Evolutionary conservation across 176 grass and related monocot genomes (phyloP).

Genomic region (Oryza brachyantha): DNA sequence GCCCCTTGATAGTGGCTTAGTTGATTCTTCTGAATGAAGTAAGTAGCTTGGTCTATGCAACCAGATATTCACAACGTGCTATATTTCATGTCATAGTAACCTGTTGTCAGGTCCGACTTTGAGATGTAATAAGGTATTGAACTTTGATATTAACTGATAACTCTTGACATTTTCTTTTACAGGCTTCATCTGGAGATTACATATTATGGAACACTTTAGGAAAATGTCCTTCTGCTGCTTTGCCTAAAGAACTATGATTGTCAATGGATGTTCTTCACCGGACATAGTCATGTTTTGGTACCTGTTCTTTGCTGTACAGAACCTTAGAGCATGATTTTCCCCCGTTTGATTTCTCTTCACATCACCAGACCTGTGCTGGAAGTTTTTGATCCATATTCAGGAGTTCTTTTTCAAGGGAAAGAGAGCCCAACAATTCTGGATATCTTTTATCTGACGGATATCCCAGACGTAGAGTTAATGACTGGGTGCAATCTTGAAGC

Average conservation of each 20-base stretch:
- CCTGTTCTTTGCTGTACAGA: neutral
- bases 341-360: neutral
- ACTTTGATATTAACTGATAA: slow-evolving; percentile 1
- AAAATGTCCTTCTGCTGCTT: slow-evolving; percentile 25
- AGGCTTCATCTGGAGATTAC: slow-evolving; percentile 66
- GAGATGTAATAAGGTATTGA: neutral
- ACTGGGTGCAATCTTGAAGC: neutral
- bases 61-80: neutral
- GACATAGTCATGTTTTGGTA: neutral
- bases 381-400: neutral
- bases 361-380: neutral
- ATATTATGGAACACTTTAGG: no score
- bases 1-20: neutral
- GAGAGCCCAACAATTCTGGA: slow-evolving; percentile 5
- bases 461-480: neutral
- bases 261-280: neutral
- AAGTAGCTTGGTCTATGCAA: neutral
- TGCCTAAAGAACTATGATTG: slow-evolving; percentile 39
- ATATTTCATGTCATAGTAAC: neutral
- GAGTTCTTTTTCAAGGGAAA: slow-evolving; percentile 5
- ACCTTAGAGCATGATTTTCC: neutral
- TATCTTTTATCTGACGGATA: slow-evolving; percentile 5
- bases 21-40: neutral
- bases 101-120: neutral
- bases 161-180: slow-evolving; percentile 14